Conservation (phyloP, 2,329 filamentous ascomycete genomes). For the Blumeria graminis region DNA sequence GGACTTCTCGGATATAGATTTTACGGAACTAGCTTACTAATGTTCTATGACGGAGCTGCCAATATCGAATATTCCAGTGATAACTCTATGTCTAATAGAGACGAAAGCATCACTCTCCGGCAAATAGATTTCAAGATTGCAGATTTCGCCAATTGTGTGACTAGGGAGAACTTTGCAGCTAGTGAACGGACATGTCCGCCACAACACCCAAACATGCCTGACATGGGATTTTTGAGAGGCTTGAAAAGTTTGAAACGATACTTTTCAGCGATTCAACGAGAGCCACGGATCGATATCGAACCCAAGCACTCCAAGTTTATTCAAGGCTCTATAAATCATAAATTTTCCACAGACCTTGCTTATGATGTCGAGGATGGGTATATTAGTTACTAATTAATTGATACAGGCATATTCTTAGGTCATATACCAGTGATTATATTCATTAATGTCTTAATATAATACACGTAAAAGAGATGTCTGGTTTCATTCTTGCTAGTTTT, state of each 20-base stretch:
- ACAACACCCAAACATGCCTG: conserved; percentile 53
- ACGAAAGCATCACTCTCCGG: conserved; percentile 16
- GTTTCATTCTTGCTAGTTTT: too few species aligned
- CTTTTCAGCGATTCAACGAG: conserved; percentile 66
- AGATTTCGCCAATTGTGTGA: conserved; percentile 95
- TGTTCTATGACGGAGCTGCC: conserved; percentile 82
- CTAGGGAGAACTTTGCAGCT: conserved; percentile 46
- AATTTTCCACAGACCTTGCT: neutral
- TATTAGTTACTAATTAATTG: conserved; percentile 9
- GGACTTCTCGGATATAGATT: conserved; percentile 69
- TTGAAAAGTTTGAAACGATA: conserved; percentile 57
- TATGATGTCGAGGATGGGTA: conserved; percentile 9
- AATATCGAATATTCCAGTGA: conserved; percentile 25
- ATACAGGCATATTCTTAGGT: too few species aligned
- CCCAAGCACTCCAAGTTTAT: conserved; percentile 4
- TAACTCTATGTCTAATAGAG: conserved; percentile 17
- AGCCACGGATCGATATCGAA: conserved; percentile 26
- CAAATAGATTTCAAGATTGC: conserved; percentile 89
- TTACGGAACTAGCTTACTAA: conserved; percentile 81
- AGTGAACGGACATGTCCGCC: conserved; percentile 50
- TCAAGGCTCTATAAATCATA: conserved; percentile 2
- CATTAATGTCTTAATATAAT: too few species aligned
- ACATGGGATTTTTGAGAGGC: conserved; percentile 73
- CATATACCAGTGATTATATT: too few species aligned
- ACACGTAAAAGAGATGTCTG: too few species aligned